Evolutionary conservation across 306 rosid genomes (phyloP).

Genomic region (Potentilla sterilis): DNA sequence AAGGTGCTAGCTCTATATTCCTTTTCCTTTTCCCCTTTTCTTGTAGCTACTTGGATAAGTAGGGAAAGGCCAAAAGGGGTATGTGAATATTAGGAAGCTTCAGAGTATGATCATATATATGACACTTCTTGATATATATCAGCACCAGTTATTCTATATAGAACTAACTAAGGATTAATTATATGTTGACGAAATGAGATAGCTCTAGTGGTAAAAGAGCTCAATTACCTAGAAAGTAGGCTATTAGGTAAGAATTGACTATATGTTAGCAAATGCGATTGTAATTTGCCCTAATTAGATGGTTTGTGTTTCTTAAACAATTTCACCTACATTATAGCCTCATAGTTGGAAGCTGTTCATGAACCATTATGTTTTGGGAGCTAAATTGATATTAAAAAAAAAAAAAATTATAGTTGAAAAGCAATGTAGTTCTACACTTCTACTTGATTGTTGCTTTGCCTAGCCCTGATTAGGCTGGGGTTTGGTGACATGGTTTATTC

Average conservation of each 20-base stretch:
- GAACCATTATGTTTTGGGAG: neutral
- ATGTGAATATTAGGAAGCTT: conserved; percentile 5
- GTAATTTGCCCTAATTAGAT: neutral
- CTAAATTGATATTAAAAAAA: neutral
- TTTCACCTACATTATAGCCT: neutral
- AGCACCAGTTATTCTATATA: neutral
- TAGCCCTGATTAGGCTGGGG: neutral
- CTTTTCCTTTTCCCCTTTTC: neutral
- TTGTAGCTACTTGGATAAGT: neutral
- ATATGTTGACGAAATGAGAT: too few species aligned
- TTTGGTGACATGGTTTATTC: neutral
- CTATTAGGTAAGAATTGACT: too few species aligned
- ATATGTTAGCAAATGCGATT: neutral
- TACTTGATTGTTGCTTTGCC: neutral
- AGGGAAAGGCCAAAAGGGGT: neutral
- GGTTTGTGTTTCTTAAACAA: neutral
- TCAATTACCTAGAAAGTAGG: too few species aligned
- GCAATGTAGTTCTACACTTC: neutral
- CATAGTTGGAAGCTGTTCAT: neutral
- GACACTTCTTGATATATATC: neutral
- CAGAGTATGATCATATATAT: neutral
- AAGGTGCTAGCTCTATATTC: neutral
- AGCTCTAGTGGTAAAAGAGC: too few species aligned
- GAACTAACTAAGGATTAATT: neutral
- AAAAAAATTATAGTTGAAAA: too few species aligned